Conservation (phyloP, 805 yeast species). For the Metschnikowia gelsemii region DNA sequence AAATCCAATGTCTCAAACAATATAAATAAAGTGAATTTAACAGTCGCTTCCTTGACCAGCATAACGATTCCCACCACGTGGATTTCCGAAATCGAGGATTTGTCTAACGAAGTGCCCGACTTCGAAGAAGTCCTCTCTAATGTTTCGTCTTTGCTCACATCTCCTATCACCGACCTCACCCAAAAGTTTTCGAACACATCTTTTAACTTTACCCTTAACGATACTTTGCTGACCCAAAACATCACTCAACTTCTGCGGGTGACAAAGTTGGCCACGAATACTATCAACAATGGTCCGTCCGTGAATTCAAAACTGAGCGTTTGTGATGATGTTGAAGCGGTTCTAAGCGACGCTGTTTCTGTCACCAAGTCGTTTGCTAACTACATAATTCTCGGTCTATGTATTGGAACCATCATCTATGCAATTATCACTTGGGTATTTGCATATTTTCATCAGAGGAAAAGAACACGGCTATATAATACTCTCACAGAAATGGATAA, state of each 20-base stretch:
- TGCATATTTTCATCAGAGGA: conserved; percentile 4
- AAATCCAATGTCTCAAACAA: conserved; percentile 36
- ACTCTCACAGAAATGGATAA: conserved; percentile 3
- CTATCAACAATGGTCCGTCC: neutral
- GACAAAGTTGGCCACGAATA: neutral
- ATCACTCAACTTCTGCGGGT: neutral
- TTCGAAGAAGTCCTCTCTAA: conserved; percentile 62
- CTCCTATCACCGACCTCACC: conserved; percentile 7
- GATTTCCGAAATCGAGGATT: conserved; percentile 50
- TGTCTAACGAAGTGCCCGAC: conserved; percentile 58
- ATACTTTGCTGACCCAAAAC: conserved; percentile 1
- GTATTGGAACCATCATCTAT: conserved; percentile 7
- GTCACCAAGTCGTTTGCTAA: conserved; percentile 2
- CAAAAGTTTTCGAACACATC: conserved; percentile 4
- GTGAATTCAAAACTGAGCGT: neutral
- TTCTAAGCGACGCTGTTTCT: conserved; percentile 1
- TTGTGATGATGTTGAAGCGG: conserved; percentile 5
- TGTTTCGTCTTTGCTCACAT: conserved; percentile 51
- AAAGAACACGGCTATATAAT: conserved; percentile 4
- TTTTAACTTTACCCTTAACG: conserved; percentile 9
- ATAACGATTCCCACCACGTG: conserved; percentile 67
- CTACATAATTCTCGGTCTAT: conserved; percentile 10
- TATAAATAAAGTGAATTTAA: conserved; percentile 51
- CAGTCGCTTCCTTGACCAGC: conserved; percentile 26
- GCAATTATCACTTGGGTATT: conserved; percentile 4